phyloP scores from a whole-genome alignment of 2,329 filamentous ascomycete genomes.

The Chaetomium sp. region DNA sequence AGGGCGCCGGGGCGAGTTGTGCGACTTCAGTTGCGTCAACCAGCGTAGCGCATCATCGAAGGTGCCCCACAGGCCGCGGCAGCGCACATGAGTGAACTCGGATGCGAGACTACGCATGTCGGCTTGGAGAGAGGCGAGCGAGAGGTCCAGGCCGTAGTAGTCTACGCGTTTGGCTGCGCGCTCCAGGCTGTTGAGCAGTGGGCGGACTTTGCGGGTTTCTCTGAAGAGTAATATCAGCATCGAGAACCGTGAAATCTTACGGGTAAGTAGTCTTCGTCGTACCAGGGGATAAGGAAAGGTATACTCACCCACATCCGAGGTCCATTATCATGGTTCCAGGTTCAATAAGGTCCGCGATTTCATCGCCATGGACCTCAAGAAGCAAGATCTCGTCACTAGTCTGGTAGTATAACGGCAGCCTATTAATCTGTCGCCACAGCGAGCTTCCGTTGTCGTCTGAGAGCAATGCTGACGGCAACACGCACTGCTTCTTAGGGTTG shows the following conservation, averaged over 20 bases:
- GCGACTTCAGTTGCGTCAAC: not conserved
- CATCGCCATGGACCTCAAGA: not conserved
- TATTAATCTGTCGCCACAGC: not conserved
- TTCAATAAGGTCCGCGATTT: not conserved
- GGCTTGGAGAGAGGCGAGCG: not conserved
- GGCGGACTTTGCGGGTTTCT: not conserved
- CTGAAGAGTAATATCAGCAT: not conserved
- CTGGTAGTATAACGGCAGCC: not conserved
- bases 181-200: not conserved
- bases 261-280: too few relatives aligned
- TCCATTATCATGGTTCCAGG: not conserved
- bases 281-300: not conserved
- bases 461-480: not conserved
- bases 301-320: not conserved
- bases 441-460: not conserved
- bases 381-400: not conserved
- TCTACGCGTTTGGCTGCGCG: not conserved
- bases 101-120: not conserved
- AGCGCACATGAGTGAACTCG: not conserved
- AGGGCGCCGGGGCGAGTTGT: not conserved
- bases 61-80: not conserved
- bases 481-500: not conserved
- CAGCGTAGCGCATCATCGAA: not conserved
- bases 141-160: not conserved
- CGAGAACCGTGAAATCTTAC: too few relatives aligned